Percentiles rank a stretch among this genome's conserved stretches.
These are phyloP conservation scores for Apiospora rasikravindrae DNA, from an alignment of 2,329 filamentous ascomycete genomes.

Conservation along the genomic window DNA sequence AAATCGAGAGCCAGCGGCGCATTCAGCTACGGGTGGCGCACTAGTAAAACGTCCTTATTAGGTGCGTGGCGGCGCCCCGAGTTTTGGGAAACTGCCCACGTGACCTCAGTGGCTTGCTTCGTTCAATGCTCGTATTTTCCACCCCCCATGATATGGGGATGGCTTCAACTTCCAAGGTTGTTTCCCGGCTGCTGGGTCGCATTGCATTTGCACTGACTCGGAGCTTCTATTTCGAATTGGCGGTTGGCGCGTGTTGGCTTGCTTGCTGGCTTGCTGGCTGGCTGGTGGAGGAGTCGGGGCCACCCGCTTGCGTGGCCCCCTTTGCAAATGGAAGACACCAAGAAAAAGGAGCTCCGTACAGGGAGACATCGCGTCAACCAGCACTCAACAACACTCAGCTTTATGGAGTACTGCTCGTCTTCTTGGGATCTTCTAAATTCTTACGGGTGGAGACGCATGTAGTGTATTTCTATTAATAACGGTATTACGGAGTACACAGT, in stretches of 20 bases:
- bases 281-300: no score
- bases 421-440: neutral
- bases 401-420: neutral
- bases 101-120: neutral
- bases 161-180: neutral
- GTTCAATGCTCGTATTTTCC: neutral
- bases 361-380: neutral
- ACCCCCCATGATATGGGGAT: neutral
- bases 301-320: no score
- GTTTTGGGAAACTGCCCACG: neutral
- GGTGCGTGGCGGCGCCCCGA: no score
- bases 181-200: no score
- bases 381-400: neutral
- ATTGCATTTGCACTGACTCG: neutral
- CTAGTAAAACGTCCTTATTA: neutral
- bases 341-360: neutral
- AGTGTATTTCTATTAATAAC: neutral
- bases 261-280: no score
- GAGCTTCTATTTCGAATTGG: neutral
- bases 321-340: neutral
- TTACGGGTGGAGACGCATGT: neutral
- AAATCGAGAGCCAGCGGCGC: no score
- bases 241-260: neutral
- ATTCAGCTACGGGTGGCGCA: neutral
- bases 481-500: neutral